A percentile compares a stretch with the other conserved stretches of the same genome.
phyloP scores from a whole-genome alignment of 1,284 basidiomycete species.

The Chiua sp. region DNA sequence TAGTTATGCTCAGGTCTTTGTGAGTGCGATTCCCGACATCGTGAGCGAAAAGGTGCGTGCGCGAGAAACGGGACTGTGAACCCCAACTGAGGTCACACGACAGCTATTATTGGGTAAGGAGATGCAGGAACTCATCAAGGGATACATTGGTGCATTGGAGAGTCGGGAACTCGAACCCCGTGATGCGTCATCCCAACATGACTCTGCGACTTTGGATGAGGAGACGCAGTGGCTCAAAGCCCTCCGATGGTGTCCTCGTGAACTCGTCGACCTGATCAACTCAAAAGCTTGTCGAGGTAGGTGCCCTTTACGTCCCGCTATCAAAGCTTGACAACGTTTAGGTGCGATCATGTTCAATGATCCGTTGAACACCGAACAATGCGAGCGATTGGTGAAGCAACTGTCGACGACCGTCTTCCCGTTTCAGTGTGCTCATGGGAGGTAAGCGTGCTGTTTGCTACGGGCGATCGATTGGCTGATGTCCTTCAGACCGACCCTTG shows the following conservation, averaged over 20 bases:
- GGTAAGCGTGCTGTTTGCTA: conserved; percentile 45
- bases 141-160: conserved; percentile 57
- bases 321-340: conserved; percentile 37
- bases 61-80: not conserved
- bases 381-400: conserved; percentile 67
- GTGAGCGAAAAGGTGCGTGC: conserved; percentile 69
- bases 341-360: conserved; percentile 99
- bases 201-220: conserved; percentile 27
- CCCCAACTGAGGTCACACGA: conserved; percentile 11
- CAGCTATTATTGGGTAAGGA: conserved; percentile 70
- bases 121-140: conserved; percentile 70
- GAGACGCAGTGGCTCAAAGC: conserved; percentile 69
- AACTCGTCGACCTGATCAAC: conserved; percentile 83
- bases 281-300: conserved; percentile 92
- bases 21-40: conserved; percentile 64
- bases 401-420: conserved; percentile 80
- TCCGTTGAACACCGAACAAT: conserved; percentile 68
- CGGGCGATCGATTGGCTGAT: not conserved
- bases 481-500: conserved; percentile 49
- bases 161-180: conserved; percentile 25
- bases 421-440: conserved; percentile 95
- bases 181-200: conserved; percentile 23
- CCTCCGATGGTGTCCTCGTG: conserved; percentile 78
- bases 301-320: conserved; percentile 20
- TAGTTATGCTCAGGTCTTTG: conserved; percentile 62